Conservation (phyloP, 2,329 filamentous ascomycete species). For the Colletotrichum acutatum region DNA sequence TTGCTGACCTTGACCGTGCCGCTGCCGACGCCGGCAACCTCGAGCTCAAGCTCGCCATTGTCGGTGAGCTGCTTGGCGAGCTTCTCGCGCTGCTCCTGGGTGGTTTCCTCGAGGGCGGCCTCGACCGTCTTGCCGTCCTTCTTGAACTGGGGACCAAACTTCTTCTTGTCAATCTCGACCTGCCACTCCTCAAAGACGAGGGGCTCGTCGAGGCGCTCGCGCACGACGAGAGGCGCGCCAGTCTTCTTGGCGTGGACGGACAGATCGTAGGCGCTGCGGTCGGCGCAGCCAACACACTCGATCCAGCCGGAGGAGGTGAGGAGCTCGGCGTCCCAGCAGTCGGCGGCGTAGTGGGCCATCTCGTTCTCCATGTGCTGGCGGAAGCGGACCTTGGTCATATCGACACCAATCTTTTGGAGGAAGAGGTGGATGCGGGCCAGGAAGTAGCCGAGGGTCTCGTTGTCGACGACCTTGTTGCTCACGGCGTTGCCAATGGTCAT, state of each 20-base stretch:
- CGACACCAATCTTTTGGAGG: conserved; percentile 87
- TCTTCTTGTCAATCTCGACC: conserved; percentile 91
- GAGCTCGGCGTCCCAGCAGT: conserved; percentile 98
- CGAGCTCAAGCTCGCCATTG: conserved; percentile 79
- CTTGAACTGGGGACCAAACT: conserved; percentile 95
- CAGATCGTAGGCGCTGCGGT: conserved; percentile 94
- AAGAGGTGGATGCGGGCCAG: conserved; percentile 93
- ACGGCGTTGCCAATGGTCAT: conserved; percentile 90
- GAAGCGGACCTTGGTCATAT: conserved; percentile 90
- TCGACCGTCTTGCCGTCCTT: conserved; percentile 92
- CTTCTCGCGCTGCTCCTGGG: conserved; percentile 84
- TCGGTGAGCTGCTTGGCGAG: conserved; percentile 79
- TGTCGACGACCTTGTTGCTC: conserved; percentile 84
- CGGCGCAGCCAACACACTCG: conserved; percentile 97
- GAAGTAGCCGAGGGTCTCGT: conserved; percentile 98
- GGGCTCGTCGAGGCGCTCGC: conserved; percentile 83
- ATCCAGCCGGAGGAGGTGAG: conserved; percentile 95
- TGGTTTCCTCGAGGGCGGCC: conserved; percentile 77
- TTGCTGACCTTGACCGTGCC: conserved; percentile 83
- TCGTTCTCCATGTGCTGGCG: conserved; percentile 90
- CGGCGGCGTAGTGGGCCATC: conserved; percentile 90
- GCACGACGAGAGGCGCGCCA: conserved; percentile 84
- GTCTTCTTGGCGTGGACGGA: conserved; percentile 94
- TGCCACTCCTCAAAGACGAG: conserved; percentile 87
- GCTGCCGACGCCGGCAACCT: conserved; percentile 73